Evolutionary conservation across 2,329 filamentous ascomycete species (phyloP).

Genomic region (Calonectria fujianensis): DNA sequence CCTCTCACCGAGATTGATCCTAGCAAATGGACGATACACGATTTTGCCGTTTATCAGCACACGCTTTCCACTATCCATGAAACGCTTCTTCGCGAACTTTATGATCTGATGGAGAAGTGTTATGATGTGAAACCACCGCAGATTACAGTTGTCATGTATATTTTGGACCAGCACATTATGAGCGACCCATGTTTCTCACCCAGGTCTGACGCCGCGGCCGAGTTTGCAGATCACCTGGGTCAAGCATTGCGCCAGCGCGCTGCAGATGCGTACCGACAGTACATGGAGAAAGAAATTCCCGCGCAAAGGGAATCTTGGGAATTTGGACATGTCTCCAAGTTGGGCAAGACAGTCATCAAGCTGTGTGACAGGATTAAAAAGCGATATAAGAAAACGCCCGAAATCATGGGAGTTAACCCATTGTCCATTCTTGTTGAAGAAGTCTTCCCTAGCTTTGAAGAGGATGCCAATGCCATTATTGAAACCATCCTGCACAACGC

Average conservation of each 20-base stretch:
- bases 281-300: constrained; percentile 87
- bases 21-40: constrained; percentile 80
- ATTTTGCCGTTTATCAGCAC: constrained; percentile 83
- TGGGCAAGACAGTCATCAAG: constrained; percentile 90
- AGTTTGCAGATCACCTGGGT: constrained; percentile 83
- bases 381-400: constrained; percentile 89
- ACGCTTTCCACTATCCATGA: constrained; percentile 86
- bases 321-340: constrained; percentile 90
- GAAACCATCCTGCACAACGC: constrained; percentile 85
- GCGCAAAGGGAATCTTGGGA: constrained; percentile 89
- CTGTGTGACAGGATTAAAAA: constrained; percentile 93
- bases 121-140: constrained; percentile 92
- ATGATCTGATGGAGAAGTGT: constrained; percentile 88
- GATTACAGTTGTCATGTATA: constrained; percentile 85
- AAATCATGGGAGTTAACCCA: constrained; percentile 85
- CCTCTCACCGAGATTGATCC: constrained; percentile 74
- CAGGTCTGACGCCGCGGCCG: constrained; percentile 80
- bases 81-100: constrained; percentile 88
- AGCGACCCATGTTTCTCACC: constrained; percentile 85
- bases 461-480: constrained; percentile 90
- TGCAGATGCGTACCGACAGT: constrained; percentile 84
- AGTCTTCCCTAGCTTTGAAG: constrained; percentile 91
- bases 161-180: constrained; percentile 89
- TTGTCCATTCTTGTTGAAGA: constrained; percentile 85
- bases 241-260: constrained; percentile 84